Evolutionary conservation across 306 rosid species (phyloP).

Genomic region (Vachellia collinsii): DNA sequence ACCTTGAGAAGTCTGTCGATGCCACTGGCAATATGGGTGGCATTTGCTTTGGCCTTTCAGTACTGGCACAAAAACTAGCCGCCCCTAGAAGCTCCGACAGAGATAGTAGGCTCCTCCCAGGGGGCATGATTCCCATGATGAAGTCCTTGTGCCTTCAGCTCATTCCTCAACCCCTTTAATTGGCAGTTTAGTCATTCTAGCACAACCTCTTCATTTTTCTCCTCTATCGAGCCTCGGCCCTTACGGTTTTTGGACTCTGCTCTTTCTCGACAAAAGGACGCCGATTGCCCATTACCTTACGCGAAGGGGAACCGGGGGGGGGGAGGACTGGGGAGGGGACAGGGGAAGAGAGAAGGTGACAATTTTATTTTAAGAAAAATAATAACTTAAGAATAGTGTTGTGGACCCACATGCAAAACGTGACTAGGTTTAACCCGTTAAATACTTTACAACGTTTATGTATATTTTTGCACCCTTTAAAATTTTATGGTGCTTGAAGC

Average conservation of each 20-base stretch:
- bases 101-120: conserved; percentile 19
- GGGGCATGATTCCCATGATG: conserved; percentile 22
- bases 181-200: conserved; percentile 22
- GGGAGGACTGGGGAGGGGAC: no score
- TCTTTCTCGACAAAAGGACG: conserved; percentile 42
- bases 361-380: no score
- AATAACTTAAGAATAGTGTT: no score
- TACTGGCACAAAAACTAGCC: conserved; percentile 34
- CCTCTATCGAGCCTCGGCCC: conserved; percentile 57
- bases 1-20: not conserved
- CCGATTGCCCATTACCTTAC: conserved; percentile 59
- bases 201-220: conserved; percentile 10
- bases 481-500: no score
- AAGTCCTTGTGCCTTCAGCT: conserved; percentile 23
- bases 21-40: not conserved
- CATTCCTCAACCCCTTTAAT: conserved; percentile 29
- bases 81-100: conserved; percentile 50
- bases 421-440: no score
- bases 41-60: conserved; percentile 54
- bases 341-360: no score
- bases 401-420: no score
- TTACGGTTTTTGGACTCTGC: conserved; percentile 73
- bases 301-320: no score
- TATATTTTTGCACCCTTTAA: no score
- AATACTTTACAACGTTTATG: no score